phyloP scores from a whole-genome alignment of 441 rosid genomes.

The Adansonia grandidieri region DNA sequence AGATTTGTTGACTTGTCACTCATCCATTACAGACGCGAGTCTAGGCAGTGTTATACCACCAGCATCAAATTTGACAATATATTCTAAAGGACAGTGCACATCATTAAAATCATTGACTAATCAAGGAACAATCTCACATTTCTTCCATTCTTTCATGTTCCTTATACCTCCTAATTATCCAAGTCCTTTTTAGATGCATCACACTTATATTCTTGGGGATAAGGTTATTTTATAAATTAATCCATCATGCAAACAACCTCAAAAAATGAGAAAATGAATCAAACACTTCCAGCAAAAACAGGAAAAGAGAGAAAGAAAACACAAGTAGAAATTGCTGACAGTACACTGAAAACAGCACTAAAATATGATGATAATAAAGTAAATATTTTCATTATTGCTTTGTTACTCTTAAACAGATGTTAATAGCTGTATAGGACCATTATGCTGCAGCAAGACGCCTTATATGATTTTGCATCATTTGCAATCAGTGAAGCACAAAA shows the following conservation, averaged over 20 bases:
- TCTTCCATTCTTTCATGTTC: constrained; percentile 15
- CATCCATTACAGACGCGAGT: not conserved
- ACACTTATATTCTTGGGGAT: not conserved
- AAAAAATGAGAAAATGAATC: constrained; percentile 1
- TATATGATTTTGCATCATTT: constrained; percentile 8
- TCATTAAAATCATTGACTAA: not conserved
- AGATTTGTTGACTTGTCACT: not conserved
- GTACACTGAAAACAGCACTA: not conserved
- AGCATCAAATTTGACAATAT: not conserved
- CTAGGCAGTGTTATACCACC: constrained; percentile 2
- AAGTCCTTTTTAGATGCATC: constrained; percentile 17
- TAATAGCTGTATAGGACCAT: not conserved
- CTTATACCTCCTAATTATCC: constrained; percentile 1
- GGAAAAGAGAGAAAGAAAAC: not conserved
- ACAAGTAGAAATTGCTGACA: not conserved
- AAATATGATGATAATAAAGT: not conserved
- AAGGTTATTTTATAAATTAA: constrained; percentile 10
- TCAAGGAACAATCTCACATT: not conserved
- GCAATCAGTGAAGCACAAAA: not conserved
- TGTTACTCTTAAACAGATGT: constrained; percentile 1
- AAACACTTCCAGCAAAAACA: not conserved
- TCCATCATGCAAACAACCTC: not conserved
- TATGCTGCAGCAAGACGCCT: not conserved
- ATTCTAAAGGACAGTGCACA: not conserved
- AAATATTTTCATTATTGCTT: not conserved